Evolutionary conservation across 129 eudicot species (phyloP), one percentile per base, ranked within the genome.

Genomic region (Tagetes erecta): DNA sequence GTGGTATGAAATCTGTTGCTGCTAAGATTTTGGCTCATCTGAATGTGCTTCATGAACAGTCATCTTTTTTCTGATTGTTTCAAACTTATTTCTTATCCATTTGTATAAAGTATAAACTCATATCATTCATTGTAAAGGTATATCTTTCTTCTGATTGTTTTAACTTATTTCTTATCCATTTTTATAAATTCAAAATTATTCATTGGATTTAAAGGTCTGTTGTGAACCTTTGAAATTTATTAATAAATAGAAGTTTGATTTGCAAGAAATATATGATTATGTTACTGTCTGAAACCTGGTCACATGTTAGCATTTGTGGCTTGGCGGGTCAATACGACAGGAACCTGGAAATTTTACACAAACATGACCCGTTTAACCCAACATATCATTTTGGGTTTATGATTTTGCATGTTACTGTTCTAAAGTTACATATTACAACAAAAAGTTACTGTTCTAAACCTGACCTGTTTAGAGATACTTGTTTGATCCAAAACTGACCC

Each of bases 21-120:
- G 89, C 89, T 57, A 82, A 82, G 82, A 81, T 82, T 39, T 71
- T 85, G 64, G 71, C 86, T 46, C 89, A 82, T 72, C 66, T 84
- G 81, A 84, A 81, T 81, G 83, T 84, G 36, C 78, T 84, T 45
- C 76, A 74, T 74, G 83, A 84, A 57, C 88, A 84, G 60, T 84
- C 88, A 51, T 84, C 88, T 11, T 81, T 77, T 58, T 84, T 84
- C 76, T 81, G 68, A 81, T 72, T 46, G 40, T 27, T 3, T 59
- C 3, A 45, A 51, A 20, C 44, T 49, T 20, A 1, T 69, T 70
- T 51, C 11, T 62, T 47, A 8, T 62, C 1, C 4, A 34, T 72
- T 31, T 75, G 41, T 75, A 50, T 50, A 75, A 75, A 75, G 64
- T 10, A 20, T 7, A 64, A 64, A n/a, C 30, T 31, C 8, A 59